Base-by-base conservation (phyloP, 2,329 filamentous ascomycete genomes). In the Aspergillus arachidicola region DNA sequence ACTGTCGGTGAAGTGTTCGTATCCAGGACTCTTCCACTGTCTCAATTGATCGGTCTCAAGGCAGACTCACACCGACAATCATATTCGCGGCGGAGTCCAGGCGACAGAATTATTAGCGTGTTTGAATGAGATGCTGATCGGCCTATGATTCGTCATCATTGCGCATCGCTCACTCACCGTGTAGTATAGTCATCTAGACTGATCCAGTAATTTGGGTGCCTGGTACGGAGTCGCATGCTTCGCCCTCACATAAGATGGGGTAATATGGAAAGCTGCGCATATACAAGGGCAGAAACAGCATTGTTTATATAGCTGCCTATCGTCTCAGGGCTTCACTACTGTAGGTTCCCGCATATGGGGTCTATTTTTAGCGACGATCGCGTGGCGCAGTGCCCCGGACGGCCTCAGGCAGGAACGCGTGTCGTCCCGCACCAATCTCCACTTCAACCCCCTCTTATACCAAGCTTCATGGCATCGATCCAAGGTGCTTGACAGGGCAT, bases 351-450 rank as follows among this genome's bases (percentile, higher is more conserved):
- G 32, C 32, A 30, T 45, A 55, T 50, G 6, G 28, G 26, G 21
- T 26, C 59, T 61, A 61, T 61, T 61, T 57, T 57, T 61, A 61
- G 59, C 30, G 50, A 34, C 58, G 53, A 50, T 50, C 59, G 23
- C 45, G 59, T 61, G 59, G 59, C 59, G 43, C 53, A 61, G 59
- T 46, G 36, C 36, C 26, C 26, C 36, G 2, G n/a, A 48, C 34
- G 2, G 54, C 50, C 43, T 61, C 41, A 55, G 51, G 51, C 51
- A 55, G n/a, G 14, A 36, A 38, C 34, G 32, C 51, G 30, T 55
- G 51, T 38, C 30, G n/a, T 41, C 41, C 26, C 9, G 30, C 54
- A 38, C 19, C 30, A 19, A 19, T 36, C 19, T 48, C 53, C 23
- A 23, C 21, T 43, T 32, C 23, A 48, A 23, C 14, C 28, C 32